Evolutionary conservation across 768 basidiomycete genomes (phyloP), one percentile per base, ranked within the genome.

Genomic region (Panaeolus papilionaceus): DNA sequence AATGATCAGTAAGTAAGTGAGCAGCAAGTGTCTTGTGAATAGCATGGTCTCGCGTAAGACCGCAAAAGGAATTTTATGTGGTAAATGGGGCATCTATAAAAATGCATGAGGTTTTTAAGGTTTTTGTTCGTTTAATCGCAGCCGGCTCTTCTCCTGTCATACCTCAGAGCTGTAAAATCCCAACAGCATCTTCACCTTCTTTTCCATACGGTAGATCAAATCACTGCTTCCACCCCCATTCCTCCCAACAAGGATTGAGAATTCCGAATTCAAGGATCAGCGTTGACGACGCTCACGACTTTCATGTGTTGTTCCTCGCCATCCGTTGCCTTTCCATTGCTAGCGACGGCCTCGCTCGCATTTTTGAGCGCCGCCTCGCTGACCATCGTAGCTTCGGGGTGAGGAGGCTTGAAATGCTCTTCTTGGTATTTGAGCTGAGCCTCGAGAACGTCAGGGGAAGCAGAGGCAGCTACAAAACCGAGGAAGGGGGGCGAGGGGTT

Each of bases 401-500:
- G 93, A 7, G 93, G 93, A 0, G 94, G 92, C 69, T 78, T 80
- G 79, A 88, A 95, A 10, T 78, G 78, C 63, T 77, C 76, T 51
- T 84, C 72, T 79, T 97, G 96, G n/a, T 79, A 74, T 62, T 82
- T 82, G 28, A 96, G 72, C 75, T 98, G 94, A 74, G 92, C 91
- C 38, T 87, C 81, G 4, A 99, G 85, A 0, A 89, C 85, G 11
- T 72, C 64, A 9, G 69, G 49, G 3, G 82, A 80, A 11, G 83
- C 81, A 0, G 98, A 82, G 0, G 98, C 95, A 4, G 97, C 89
- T 61, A 99, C 86, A 77, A 99, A 92, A 14, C 98, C 98, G 64
- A 99, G 90, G 89, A 98, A 98, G 0, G 96, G 92, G 0, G 98
- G 98, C 0, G 95, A 98, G 1, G 98, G 98, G 80, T 99, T 99